Conservation (phyloP, 441 rosid species). For the Populus tomentosa region DNA sequence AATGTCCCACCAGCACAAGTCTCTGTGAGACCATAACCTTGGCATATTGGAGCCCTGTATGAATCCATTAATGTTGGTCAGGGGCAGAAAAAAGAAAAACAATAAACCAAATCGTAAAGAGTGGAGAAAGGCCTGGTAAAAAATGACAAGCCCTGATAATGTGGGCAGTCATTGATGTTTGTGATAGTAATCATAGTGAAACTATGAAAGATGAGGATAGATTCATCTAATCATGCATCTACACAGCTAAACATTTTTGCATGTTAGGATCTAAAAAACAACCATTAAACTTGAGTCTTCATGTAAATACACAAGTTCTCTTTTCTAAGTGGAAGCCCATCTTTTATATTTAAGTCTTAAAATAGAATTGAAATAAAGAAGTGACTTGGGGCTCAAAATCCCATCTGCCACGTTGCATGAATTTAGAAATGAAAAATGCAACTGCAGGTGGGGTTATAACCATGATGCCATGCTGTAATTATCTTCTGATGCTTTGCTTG, state of each 20-base stretch:
- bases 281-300: background rate
- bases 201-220: background rate
- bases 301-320: background rate
- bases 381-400: background rate
- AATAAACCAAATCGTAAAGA: background rate
- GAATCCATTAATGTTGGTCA: conserved; percentile 18
- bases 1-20: conserved; percentile 98
- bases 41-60: conserved; percentile 91
- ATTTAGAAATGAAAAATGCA: background rate
- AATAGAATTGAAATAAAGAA: background rate
- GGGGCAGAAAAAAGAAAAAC: conserved; percentile 7
- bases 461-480: background rate
- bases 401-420: background rate
- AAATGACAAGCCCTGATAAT: background rate
- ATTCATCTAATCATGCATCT: background rate
- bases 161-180: background rate
- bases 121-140: background rate
- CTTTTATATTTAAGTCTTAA: background rate
- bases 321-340: background rate
- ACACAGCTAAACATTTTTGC: background rate
- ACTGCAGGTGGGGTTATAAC: background rate
- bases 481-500: background rate
- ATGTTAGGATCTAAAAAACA: background rate
- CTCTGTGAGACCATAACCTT: conserved; percentile 99
- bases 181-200: background rate